Evolutionary conservation across 352 stramenopile genomes (phyloP), one percentile per base, ranked within the genome.

Genomic region (Pythium aphanidermatum): DNA sequence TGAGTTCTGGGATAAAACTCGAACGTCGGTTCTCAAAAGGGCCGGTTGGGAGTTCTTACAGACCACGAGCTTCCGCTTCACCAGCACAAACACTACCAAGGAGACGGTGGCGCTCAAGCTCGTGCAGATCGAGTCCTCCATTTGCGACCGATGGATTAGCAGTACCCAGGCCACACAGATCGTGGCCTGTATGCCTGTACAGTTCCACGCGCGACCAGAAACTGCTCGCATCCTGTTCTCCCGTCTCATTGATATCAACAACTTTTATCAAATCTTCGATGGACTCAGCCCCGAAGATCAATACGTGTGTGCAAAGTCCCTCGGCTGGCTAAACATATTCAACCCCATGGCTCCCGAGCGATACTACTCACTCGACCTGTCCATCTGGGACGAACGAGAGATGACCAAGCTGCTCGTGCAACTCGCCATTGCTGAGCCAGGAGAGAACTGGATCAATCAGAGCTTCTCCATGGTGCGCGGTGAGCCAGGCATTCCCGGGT

Each of bases 361-460:
- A 2, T 53, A 56, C 26, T 91, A 93, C 60, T 60, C 58, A 25
- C 64, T 91, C 10, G 78, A 91, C 46, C 49, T 91, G 43, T 72
- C 70, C 2, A 57, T 90, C 32, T 58, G 69, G 35, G 81, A 91
- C 48, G 76, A 93, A 53, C 72, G 81, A 9, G 78, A 90, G 51
- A 75, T 85, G 60, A 80, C 74, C 33, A 91, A 90, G 50, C 51
- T 91, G 30, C 72, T 90, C 11, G 79, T 93, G 38, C 63, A 75
- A 24, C 56, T 91, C 24, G 78, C 81, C n/a, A 86, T 89, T 45
- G 65, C 66, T 3, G 80, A 92, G 34, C 80, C 80, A 9, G 78
- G 80, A 0, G 80, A 92, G 49, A 92, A 92, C 51, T 92, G 80
- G 80, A 65, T 88, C 51, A 85, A 88, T 46, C 77, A 92, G 59